phyloP scores from a whole-genome alignment of 805 yeast genomes.

The Brettanomyces anomalus region DNA sequence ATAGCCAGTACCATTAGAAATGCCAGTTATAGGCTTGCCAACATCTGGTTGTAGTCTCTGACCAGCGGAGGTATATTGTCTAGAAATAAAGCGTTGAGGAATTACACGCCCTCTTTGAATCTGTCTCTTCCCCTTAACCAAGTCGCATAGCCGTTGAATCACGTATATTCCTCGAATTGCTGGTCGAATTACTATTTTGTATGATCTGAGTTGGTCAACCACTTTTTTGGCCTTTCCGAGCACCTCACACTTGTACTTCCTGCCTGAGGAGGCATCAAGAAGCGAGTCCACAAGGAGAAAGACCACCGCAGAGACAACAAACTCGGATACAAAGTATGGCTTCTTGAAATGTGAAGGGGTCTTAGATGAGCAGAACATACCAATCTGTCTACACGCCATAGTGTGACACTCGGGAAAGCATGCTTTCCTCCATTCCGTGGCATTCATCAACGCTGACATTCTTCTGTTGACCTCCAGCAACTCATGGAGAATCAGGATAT shows the following conservation, averaged over 20 bases:
- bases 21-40: too few relatives aligned
- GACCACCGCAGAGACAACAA: conserved; percentile 19
- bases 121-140: conserved; percentile 10
- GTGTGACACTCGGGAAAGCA: conserved; percentile 16
- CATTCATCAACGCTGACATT: conserved; percentile 20
- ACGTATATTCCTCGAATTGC: conserved; percentile 24
- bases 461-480: conserved; percentile 21
- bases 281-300: conserved; percentile 23
- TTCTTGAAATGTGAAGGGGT: conserved; percentile 15
- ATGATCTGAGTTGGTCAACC: conserved; percentile 16
- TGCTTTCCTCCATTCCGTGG: conserved; percentile 16
- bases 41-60: too few relatives aligned
- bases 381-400: conserved; percentile 14
- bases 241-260: conserved; percentile 9
- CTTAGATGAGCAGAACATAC: conserved; percentile 8
- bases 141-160: conserved; percentile 15
- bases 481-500: conserved; percentile 15
- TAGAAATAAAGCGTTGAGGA: too few relatives aligned
- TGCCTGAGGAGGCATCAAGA: conserved; percentile 14
- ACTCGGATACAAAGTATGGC: conserved; percentile 17
- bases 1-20: too few relatives aligned
- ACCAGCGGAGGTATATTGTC: too few relatives aligned
- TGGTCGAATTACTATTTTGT: conserved; percentile 18
- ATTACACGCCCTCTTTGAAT: not conserved
- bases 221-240: conserved; percentile 10